Base-by-base conservation (phyloP, 1,139 yeast genomes). In the Tardiomyces depauwii region DNA sequence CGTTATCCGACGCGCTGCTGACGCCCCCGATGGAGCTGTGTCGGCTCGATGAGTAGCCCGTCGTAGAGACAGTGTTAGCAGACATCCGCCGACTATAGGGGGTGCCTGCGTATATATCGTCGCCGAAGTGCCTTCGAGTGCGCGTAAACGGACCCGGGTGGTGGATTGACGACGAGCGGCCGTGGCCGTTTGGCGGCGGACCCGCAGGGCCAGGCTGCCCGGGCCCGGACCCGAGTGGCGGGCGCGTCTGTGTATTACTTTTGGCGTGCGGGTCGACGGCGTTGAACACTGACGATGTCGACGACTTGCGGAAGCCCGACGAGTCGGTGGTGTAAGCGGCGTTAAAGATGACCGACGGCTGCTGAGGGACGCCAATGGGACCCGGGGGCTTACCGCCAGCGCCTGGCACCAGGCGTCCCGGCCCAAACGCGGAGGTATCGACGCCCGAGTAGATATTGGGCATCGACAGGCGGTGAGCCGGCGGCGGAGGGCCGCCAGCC, bases 301-400 rank as follows among this genome's bases (percentile, higher is more conserved):
- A 53, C 3, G 62, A 56, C 44, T 57, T 57, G 39, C 60, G 47
- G 51, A 58, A 59, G 16, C 61, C 62, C 16, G 53, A 55, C 2
- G 61, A 57, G 46, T 58, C 62, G n/a, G 55, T 43, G 6, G 62
- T 60, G 42, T 58, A 60, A 10, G 64, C 61, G 2, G 63, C 48
- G 44, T 60, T 60, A 49, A 60, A 60, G 10, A 59, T 54, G 10
- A 57, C 36, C 3, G 36, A 14, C 36, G 36, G 36, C 36, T 21
- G 25, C 25, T 21, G 25, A 7, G 25, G 25, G 7, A 4, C 25
- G 7, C 25, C 25, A 4, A 21, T 5, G 7, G 25, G 25, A n/a
- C n/a, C n/a, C 16, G 16, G 16, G 16, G 36, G 36, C 16, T 12
- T 12, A 11, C 36, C 36, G 16, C 36, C 36, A 40, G 42, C 30